A percentile compares a stretch with the other conserved stretches of the same genome.
Conservation (phyloP, 2,329 filamentous ascomycete genomes). For the Berkeleyomyces rouxiae region DNA sequence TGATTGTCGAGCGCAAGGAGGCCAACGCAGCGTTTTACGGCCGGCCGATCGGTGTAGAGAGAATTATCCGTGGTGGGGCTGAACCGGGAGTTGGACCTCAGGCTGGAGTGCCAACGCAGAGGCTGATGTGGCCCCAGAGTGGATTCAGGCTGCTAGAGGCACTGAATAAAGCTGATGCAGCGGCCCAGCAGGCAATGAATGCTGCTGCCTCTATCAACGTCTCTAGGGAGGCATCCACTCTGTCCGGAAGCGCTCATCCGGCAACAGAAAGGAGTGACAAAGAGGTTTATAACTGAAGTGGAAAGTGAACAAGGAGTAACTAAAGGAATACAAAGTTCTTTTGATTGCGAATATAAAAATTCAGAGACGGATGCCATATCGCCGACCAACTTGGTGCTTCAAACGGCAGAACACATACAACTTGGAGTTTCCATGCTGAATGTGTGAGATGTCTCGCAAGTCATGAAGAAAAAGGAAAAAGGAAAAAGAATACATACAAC, state of each 20-base stretch:
- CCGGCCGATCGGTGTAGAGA: constrained; percentile 30
- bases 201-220: background rate
- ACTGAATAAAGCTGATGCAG: constrained; percentile 1
- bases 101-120: background rate
- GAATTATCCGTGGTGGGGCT: constrained; percentile 30
- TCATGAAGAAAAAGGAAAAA: background rate
- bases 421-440: too few relatives aligned
- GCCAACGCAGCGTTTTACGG: constrained; percentile 81
- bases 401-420: too few relatives aligned
- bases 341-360: too few relatives aligned
- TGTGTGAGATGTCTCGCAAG: too few relatives aligned
- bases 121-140: constrained; percentile 5
- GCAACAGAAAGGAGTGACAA: too few relatives aligned
- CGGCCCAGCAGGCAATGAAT: background rate
- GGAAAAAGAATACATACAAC: background rate
- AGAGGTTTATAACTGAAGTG: too few relatives aligned
- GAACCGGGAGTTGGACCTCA: background rate
- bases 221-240: too few relatives aligned
- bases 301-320: too few relatives aligned
- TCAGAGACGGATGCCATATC: too few relatives aligned
- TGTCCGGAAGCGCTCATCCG: too few relatives aligned
- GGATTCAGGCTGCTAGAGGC: constrained; percentile 2
- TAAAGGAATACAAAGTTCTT: too few relatives aligned
- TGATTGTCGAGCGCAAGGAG: constrained; percentile 71
- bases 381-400: too few relatives aligned